Conservation (phyloP, 805 yeast genomes). For the Kazachstania africana region DNA sequence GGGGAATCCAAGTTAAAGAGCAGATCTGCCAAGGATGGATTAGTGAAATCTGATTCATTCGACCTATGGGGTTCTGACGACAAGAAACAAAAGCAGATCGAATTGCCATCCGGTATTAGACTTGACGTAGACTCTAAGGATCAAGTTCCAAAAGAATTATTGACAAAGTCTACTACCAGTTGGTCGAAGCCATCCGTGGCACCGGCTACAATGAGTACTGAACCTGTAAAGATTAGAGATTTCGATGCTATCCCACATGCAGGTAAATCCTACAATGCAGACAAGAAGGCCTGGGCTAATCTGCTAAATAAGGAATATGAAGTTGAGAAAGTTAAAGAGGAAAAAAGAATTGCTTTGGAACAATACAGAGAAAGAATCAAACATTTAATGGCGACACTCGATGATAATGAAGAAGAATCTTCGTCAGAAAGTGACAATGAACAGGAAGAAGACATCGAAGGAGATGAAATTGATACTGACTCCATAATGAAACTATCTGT, state of each 20-base stretch:
- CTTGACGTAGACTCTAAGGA: constrained; percentile 14
- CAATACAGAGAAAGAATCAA: constrained; percentile 56
- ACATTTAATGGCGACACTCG: constrained; percentile 49
- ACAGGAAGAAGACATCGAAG: constrained; percentile 22
- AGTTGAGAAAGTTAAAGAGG: constrained; percentile 56
- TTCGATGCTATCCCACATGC: constrained; percentile 52
- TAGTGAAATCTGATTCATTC: constrained; percentile 36
- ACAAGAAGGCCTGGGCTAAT: constrained; percentile 68
- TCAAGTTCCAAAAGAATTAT: constrained; percentile 31
- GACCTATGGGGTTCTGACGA: constrained; percentile 60
- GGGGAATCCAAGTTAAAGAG: constrained; percentile 42
- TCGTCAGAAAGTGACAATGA: constrained; percentile 27
- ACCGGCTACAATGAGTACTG: constrained; percentile 43
- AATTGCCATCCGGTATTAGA: constrained; percentile 22
- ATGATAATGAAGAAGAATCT: constrained; percentile 42
- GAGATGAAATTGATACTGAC: constrained; percentile 21
- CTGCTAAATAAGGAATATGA: constrained; percentile 57
- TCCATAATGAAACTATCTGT: constrained; percentile 44
- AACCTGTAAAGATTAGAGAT: constrained; percentile 45
- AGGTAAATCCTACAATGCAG: constrained; percentile 87
- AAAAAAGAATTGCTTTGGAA: constrained; percentile 45
- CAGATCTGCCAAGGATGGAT: constrained; percentile 46
- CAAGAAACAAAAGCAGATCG: constrained; percentile 6
- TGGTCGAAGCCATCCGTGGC: constrained; percentile 40
- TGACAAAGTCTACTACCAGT: constrained; percentile 31